Evolutionary conservation across 2,329 filamentous ascomycete genomes (phyloP).

Genomic region (Stemphylium lycopersici): DNA sequence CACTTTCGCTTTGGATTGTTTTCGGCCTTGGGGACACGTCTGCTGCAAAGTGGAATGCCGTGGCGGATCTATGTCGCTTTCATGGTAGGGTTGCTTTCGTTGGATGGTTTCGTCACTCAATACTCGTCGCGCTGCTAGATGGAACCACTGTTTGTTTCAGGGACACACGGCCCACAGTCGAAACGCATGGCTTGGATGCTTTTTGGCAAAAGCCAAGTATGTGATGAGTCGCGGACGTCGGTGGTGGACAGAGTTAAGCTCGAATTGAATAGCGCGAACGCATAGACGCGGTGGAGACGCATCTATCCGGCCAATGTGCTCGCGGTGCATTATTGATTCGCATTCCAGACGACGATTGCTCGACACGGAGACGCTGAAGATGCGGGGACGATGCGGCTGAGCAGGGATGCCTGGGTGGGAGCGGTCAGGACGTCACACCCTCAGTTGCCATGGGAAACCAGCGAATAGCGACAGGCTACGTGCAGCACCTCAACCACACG

Average conservation of each 20-base stretch:
- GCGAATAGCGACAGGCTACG: slow-evolving; percentile 34
- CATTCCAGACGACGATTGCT: neutral
- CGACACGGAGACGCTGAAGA: slow-evolving; percentile 6
- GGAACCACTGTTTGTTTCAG: neutral
- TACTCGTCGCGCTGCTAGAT: neutral
- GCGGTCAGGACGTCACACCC: slow-evolving; percentile 28
- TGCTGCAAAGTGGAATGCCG: slow-evolving; percentile 1
- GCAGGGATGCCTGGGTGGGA: slow-evolving; percentile 24
- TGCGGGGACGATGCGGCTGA: slow-evolving; percentile 17
- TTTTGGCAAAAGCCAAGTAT: neutral
- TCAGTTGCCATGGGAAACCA: slow-evolving; percentile 33
- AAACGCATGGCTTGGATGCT: neutral
- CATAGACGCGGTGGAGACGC: neutral
- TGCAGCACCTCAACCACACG: slow-evolving; percentile 33
- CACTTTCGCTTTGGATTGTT: slow-evolving; percentile 20
- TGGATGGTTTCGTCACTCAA: neutral
- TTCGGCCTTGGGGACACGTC: neutral
- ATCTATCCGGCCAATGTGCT: neutral
- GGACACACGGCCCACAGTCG: neutral
- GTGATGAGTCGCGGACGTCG: neutral
- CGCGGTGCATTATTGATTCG: neutral
- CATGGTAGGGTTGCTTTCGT: too few species aligned
- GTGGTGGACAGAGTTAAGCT: neutral
- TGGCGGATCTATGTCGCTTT: too few species aligned
- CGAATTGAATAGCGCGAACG: slow-evolving; percentile 3